phyloP scores from a whole-genome alignment of 2,329 filamentous ascomycete species.

The Chaetothyriales sp. region DNA sequence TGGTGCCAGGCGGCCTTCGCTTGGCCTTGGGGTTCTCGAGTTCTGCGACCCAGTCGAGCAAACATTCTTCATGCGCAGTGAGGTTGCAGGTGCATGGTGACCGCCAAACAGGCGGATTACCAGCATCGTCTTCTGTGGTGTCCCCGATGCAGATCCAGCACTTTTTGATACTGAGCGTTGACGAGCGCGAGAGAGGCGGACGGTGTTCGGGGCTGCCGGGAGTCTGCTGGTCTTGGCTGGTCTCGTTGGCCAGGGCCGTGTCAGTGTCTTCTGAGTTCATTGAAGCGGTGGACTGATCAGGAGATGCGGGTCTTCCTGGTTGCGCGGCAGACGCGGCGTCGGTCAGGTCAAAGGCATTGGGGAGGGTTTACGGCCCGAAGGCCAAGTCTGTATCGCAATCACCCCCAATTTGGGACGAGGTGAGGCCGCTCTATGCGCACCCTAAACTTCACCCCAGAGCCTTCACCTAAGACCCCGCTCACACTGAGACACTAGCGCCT shows the following conservation, averaged over 20 bases:
- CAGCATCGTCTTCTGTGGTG: slow-evolving; percentile 49
- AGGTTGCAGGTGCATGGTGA: slow-evolving; percentile 83
- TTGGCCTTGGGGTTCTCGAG: slow-evolving; percentile 52
- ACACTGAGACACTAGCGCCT: too few species aligned
- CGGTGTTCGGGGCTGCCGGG: slow-evolving; percentile 5
- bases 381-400: too few species aligned
- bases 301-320: slow-evolving; percentile 1
- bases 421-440: too few species aligned
- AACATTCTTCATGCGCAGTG: slow-evolving; percentile 76
- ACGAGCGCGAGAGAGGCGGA: slow-evolving; percentile 16
- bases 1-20: slow-evolving; percentile 38
- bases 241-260: slow-evolving; percentile 13
- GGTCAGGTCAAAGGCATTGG: neutral
- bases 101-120: slow-evolving; percentile 54
- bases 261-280: slow-evolving; percentile 20
- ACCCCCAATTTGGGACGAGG: too few species aligned
- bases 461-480: too few species aligned
- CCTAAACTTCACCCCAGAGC: too few species aligned
- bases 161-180: slow-evolving; percentile 30
- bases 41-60: slow-evolving; percentile 88
- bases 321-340: neutral
- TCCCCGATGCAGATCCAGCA: slow-evolving; percentile 61
- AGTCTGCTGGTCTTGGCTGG: slow-evolving; percentile 1
- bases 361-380: neutral
- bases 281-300: slow-evolving; percentile 2